phyloP scores from a whole-genome alignment of 768 basidiomycete genomes.

The Amanita rimosa region DNA sequence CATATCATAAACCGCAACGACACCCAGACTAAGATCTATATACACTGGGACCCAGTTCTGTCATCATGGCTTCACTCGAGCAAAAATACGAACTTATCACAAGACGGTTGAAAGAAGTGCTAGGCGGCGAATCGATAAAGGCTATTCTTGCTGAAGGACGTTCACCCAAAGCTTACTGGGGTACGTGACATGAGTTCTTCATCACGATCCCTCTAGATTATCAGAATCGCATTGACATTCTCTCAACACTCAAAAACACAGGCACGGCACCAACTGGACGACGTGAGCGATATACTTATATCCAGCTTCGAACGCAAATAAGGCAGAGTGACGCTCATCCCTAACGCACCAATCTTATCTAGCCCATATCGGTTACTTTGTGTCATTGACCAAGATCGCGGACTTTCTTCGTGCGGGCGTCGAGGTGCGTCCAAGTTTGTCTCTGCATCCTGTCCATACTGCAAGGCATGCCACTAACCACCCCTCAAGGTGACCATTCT shows the following conservation, averaged over 20 bases:
- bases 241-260: conserved; percentile 26
- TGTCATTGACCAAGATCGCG: conserved; percentile 88
- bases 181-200: conserved; percentile 32
- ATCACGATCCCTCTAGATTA: background rate
- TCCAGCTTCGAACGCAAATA: background rate
- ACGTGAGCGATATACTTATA: conserved; percentile 41
- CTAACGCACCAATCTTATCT: conserved; percentile 7
- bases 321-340: background rate
- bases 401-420: conserved; percentile 94
- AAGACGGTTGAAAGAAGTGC: conserved; percentile 74
- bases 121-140: conserved; percentile 79
- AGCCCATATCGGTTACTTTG: conserved; percentile 99
- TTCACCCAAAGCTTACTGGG: conserved; percentile 86
- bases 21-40: no score
- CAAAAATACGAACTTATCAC: conserved; percentile 77
- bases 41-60: background rate
- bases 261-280: conserved; percentile 91
- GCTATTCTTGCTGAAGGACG: conserved; percentile 67
- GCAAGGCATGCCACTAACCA: background rate
- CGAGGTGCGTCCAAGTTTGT: conserved; percentile 35
- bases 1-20: background rate
- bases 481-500: conserved; percentile 58
- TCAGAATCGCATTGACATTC: conserved; percentile 5
- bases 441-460: conserved; percentile 6
- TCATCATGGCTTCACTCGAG: conserved; percentile 25